These are phyloP conservation scores for Claviceps maximensis DNA, from an alignment of 2,329 filamentous ascomycete genomes.

Conservation along the genomic window DNA sequence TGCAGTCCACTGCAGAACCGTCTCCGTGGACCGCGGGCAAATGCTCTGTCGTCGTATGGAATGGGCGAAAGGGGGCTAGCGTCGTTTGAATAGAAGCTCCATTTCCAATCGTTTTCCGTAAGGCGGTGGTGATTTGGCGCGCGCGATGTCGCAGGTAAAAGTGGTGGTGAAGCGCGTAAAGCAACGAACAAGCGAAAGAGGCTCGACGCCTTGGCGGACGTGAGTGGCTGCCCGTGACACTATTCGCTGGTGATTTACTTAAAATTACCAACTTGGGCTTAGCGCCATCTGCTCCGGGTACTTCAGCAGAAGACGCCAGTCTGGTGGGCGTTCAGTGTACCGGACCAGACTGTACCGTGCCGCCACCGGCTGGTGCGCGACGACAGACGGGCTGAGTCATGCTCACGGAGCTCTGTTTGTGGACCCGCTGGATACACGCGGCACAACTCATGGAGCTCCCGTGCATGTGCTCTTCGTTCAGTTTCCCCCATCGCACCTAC, in stretches of 20 bases:
- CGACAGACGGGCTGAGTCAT: constrained; percentile 1
- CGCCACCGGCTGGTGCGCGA: neutral
- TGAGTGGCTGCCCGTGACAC: neutral
- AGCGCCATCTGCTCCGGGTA: neutral
- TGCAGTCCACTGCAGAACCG: neutral
- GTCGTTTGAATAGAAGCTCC: neutral
- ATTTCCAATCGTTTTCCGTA: neutral
- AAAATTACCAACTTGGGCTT: constrained; percentile 2
- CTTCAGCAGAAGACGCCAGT: neutral
- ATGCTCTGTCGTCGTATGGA: neutral
- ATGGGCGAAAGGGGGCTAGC: neutral
- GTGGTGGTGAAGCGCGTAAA: neutral
- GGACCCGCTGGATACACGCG: neutral
- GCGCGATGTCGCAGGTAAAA: neutral
- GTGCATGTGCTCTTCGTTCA: neutral
- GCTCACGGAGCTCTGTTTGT: neutral
- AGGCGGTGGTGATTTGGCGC: neutral
- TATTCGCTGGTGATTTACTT: constrained; percentile 5
- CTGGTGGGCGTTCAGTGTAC: neutral
- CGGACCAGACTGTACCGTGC: no score
- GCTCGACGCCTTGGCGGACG: neutral
- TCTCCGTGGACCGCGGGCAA: neutral
- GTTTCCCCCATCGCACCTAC: neutral
- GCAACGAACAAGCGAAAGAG: neutral
- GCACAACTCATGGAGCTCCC: neutral